Evolutionary conservation across 768 basidiomycete species (phyloP).

Genomic region (Sporobolomyces pararoseus): DNA sequence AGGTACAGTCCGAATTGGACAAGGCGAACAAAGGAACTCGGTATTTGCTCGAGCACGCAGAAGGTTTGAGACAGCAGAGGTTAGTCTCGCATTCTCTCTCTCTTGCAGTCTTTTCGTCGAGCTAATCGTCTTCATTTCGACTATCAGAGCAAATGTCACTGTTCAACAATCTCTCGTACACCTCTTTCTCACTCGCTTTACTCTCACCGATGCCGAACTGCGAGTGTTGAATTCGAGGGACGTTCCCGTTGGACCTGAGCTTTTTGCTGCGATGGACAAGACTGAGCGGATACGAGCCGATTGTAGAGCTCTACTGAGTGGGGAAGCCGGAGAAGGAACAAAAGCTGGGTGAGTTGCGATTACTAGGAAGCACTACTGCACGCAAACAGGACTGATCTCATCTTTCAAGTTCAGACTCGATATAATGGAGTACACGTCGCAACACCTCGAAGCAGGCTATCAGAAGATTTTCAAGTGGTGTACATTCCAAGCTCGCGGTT

Average conservation of each 20-base stretch:
- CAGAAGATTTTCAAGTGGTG: constrained; percentile 84
- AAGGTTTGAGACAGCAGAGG: constrained; percentile 50
- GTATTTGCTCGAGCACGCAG: constrained; percentile 46
- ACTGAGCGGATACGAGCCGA: constrained; percentile 76
- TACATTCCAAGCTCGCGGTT: constrained; percentile 77
- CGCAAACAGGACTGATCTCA: too few species aligned
- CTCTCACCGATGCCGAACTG: constrained; percentile 67
- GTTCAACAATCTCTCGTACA: constrained; percentile 55
- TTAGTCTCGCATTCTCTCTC: constrained; percentile 26
- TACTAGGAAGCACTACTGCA: too few species aligned
- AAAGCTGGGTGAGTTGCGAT: constrained; percentile 48
- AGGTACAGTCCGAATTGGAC: constrained; percentile 41
- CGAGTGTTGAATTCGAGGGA: constrained; percentile 74
- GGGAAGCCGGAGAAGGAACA: constrained; percentile 52
- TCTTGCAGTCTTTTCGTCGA: too few species aligned
- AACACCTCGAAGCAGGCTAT: constrained; percentile 81
- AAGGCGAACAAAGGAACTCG: constrained; percentile 43
- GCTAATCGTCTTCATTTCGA: background rate
- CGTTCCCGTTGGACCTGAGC: constrained; percentile 64
- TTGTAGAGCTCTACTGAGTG: constrained; percentile 79
- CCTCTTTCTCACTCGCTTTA: constrained; percentile 79
- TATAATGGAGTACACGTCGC: constrained; percentile 76
- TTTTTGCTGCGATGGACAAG: constrained; percentile 85
- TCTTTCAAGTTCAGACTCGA: constrained; percentile 60
- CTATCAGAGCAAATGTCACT: constrained; percentile 19